Percentiles rank a stretch among this genome's conserved stretches.
Conservation (phyloP, 345 rosid species). For the Heritiera fomes region DNA sequence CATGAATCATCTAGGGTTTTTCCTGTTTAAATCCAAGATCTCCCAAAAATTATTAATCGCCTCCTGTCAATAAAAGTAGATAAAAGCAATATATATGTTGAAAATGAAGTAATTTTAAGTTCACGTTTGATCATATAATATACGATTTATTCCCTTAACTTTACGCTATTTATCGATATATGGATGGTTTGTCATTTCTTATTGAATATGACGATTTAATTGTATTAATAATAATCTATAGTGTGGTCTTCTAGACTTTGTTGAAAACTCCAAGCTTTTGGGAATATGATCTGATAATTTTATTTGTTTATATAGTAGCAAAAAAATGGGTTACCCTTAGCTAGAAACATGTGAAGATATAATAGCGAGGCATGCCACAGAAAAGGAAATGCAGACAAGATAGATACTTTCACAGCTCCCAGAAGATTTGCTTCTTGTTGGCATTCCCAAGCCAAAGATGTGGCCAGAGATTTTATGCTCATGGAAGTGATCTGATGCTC, state of each 20-base stretch:
- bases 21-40: neutral
- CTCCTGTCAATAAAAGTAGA: neutral
- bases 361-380: neutral
- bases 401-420: neutral
- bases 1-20: neutral
- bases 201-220: neutral
- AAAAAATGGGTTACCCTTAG: neutral
- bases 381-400: neutral
- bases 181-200: neutral
- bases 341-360: slow-evolving; percentile 7
- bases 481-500: neutral
- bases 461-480: slow-evolving; percentile 4
- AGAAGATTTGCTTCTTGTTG: slow-evolving; percentile 15
- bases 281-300: neutral
- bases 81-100: neutral
- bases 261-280: neutral
- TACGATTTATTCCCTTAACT: neutral
- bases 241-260: neutral
- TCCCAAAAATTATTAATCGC: neutral
- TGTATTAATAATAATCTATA: neutral
- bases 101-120: neutral
- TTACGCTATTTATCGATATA: too few relatives aligned
- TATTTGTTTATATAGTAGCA: neutral
- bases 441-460: slow-evolving; percentile 3
- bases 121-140: neutral